phyloP scores from a whole-genome alignment of 176 grass and related monocot genomes.

The Aegilops speltoides region DNA sequence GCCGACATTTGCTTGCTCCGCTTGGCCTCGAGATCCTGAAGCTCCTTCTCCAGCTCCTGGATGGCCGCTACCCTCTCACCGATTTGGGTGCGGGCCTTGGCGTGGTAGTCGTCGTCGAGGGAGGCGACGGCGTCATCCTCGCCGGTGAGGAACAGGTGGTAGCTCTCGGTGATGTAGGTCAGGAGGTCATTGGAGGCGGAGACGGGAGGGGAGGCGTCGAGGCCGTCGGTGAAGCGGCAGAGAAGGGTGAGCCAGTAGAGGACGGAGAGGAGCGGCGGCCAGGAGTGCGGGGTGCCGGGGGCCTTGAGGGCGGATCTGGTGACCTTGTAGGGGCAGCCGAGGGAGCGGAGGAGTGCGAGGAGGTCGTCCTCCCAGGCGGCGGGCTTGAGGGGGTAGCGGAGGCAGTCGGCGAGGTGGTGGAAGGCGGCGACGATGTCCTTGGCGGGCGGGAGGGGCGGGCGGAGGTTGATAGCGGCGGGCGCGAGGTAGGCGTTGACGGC shows the following conservation, averaged over 20 bases:
- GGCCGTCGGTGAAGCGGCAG: slow-evolving; percentile 6
- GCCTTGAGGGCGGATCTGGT: slow-evolving; percentile 70
- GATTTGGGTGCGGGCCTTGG: slow-evolving; percentile 36
- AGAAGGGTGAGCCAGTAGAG: slow-evolving; percentile 79
- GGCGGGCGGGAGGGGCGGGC: slow-evolving; percentile 51
- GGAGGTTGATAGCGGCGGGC: slow-evolving; percentile 40
- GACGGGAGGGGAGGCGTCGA: background rate
- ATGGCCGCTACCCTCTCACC: background rate
- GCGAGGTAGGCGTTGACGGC: slow-evolving; percentile 66
- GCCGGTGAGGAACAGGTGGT: slow-evolving; percentile 49
- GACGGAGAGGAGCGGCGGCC: slow-evolving; percentile 72
- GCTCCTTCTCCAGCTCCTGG: slow-evolving; percentile 57
- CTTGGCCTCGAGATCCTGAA: slow-evolving; percentile 37
- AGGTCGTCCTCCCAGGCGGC: slow-evolving; percentile 61
- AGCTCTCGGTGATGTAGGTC: slow-evolving; percentile 51
- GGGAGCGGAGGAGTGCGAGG: slow-evolving; percentile 33
- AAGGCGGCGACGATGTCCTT: slow-evolving; percentile 69
- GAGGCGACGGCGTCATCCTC: slow-evolving; percentile 46
- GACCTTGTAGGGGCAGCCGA: slow-evolving; percentile 55
- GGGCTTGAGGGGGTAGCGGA: slow-evolving; percentile 8
- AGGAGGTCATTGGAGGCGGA: slow-evolving; percentile 35
- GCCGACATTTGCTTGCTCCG: slow-evolving; percentile 31
- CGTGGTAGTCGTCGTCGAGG: slow-evolving; percentile 62
- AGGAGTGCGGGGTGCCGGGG: slow-evolving; percentile 76
- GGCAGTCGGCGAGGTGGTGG: slow-evolving; percentile 38